Conservation (phyloP, 768 basidiomycete genomes). For the Symmetrospora coprosmae region DNA sequence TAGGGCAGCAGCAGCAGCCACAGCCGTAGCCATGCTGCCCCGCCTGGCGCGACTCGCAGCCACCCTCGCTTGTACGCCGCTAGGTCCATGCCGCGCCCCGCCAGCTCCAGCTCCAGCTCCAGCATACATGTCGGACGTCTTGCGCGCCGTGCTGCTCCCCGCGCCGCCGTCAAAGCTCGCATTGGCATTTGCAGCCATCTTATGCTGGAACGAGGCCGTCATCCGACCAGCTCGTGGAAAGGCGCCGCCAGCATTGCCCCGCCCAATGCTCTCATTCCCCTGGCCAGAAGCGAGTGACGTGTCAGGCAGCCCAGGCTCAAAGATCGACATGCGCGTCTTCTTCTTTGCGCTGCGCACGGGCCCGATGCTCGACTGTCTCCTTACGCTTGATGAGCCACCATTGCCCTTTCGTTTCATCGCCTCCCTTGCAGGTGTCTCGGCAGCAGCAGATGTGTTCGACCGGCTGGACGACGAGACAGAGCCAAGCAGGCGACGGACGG, state of each 20-base stretch:
- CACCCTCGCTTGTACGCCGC: neutral
- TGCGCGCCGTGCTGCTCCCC: too few relatives aligned
- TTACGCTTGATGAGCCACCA: neutral
- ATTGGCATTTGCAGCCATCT: neutral
- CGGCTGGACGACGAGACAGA: too few relatives aligned
- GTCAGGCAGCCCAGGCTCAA: neutral
- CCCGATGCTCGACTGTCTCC: constrained; percentile 1
- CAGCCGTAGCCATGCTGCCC: neutral
- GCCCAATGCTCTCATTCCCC: too few relatives aligned
- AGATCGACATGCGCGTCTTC: neutral
- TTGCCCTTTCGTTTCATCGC: neutral
- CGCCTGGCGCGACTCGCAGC: constrained; percentile 7
- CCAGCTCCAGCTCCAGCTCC: neutral
- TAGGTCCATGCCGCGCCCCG: neutral
- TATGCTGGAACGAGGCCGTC: constrained; percentile 1
- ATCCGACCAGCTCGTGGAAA: neutral
- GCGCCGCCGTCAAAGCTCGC: too few relatives aligned
- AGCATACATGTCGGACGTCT: too few relatives aligned
- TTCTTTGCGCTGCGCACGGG: constrained; percentile 18
- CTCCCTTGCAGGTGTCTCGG: neutral
- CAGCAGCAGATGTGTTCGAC: neutral
- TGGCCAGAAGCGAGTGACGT: too few relatives aligned
- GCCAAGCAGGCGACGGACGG: too few relatives aligned
- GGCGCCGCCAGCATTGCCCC: neutral
- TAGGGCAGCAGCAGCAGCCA: neutral